Percentiles rank a stretch among this genome's conserved stretches.
These are phyloP conservation scores for Diospyros lotus DNA, from an alignment of 148 eudicot species.

Conservation along the genomic window DNA sequence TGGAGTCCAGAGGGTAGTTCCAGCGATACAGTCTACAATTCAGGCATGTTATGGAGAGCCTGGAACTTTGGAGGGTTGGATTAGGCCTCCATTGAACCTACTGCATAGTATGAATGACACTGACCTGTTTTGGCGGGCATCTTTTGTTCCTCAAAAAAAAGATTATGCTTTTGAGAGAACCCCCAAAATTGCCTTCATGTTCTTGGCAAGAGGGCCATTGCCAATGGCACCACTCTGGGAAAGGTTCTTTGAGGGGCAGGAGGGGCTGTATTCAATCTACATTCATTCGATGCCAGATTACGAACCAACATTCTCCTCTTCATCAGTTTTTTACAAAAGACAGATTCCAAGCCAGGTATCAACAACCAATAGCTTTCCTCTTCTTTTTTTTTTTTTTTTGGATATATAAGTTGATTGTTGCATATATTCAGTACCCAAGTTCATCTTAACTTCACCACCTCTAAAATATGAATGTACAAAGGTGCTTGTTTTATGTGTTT, in stretches of 20 bases:
- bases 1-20: constrained; percentile 13
- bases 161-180: constrained; percentile 41
- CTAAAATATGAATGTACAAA: too few relatives aligned
- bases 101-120: constrained; percentile 33
- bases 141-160: constrained; percentile 27
- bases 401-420: too few relatives aligned
- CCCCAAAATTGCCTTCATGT: constrained; percentile 52
- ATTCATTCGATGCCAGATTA: constrained; percentile 39
- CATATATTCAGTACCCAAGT: not conserved
- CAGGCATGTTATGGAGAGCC: constrained; percentile 20
- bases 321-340: constrained; percentile 36
- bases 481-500: too few relatives aligned
- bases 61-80: constrained; percentile 25
- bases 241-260: constrained; percentile 40
- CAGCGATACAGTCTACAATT: constrained; percentile 13
- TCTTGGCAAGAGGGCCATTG: constrained; percentile 44
- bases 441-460: not conserved
- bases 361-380: not conserved
- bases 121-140: constrained; percentile 47
- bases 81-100: constrained; percentile 30
- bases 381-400: too few relatives aligned
- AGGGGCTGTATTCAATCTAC: constrained; percentile 39
- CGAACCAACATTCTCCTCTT: constrained; percentile 17
- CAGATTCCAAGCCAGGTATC: constrained; percentile 54
- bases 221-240: constrained; percentile 57